Evolutionary conservation across 2,329 filamentous ascomycete genomes (phyloP), one percentile per base, ranked within the genome.

Genomic region (Colletotrichum sp.): DNA sequence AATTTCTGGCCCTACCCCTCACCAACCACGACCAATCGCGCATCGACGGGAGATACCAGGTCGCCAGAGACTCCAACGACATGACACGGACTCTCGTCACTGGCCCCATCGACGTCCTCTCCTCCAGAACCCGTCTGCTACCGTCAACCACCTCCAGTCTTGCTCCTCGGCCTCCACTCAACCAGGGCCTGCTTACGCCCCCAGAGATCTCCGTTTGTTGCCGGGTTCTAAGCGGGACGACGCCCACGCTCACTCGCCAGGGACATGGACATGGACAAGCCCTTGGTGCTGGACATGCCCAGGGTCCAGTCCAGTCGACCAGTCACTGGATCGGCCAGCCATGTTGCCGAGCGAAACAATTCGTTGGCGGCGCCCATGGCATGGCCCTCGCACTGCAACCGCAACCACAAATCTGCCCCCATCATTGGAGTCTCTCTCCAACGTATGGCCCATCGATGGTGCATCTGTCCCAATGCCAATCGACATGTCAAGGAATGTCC

Each of bases 171-270:
- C 68, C 28, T 48, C 68, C 68, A 70, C 58, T 32, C 26, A 38
- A 38, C 55, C 63, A 63, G 8, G 43, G 15, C 61, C 63, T 28
- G 55, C 63, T n/a, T 52, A 15, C 43, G 67, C 57, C 72, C 63
- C 63, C 61, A 64, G n/a, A 36, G 73, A 72, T 72, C 73, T 67
- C 73, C 69, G 69, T 72, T 67, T 72, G 28, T 72, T 75, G 16
- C 68, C 68, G 73, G 73, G 66, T 32, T 61, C 55, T 15, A 32
- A 21, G 70, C 72, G 61, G 60, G n/a, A 60, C 68, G n/a, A 28
- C 38, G 36, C 36, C 32, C n/a, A 67, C 43, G 64, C 38, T 30
- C 38, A 67, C 38, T 67, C 43, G 65, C 43, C 48, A 64, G 34
- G 61, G 21, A 43, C 61, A 43, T 43, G 48, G 66, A 52, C 32